A percentile compares a stretch with the other conserved stretches of the same genome.
phyloP scores from a whole-genome alignment of 2,329 filamentous ascomycete species.

The Penicillium olsonii region DNA sequence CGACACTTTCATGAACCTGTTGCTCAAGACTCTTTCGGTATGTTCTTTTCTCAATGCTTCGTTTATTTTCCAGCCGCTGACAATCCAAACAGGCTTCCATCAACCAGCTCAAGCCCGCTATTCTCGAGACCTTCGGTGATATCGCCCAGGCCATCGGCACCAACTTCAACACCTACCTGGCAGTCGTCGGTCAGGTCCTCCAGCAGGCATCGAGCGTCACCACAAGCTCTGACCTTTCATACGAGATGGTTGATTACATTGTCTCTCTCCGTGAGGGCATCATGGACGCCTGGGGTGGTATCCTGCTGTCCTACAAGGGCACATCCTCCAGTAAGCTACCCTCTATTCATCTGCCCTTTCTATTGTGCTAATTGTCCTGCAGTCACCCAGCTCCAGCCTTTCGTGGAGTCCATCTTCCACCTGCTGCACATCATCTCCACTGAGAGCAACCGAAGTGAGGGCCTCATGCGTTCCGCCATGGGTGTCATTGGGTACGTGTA shows the following conservation, averaged over 20 bases:
- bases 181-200: slow-evolving; percentile 88
- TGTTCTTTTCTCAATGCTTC: slow-evolving; percentile 9
- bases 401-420: slow-evolving; percentile 82
- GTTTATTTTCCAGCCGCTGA: not conserved
- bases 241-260: slow-evolving; percentile 97
- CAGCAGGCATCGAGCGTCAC: slow-evolving; percentile 88
- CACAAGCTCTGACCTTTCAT: slow-evolving; percentile 75
- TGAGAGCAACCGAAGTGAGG: slow-evolving; percentile 87
- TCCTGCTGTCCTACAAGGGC: slow-evolving; percentile 89
- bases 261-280: slow-evolving; percentile 94
- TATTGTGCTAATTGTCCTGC: slow-evolving; percentile 16
- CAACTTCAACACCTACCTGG: slow-evolving; percentile 89
- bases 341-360: not conserved
- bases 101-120: slow-evolving; percentile 97
- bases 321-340: slow-evolving; percentile 46
- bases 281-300: slow-evolving; percentile 98
- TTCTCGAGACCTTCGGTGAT: slow-evolving; percentile 96
- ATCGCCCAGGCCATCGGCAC: slow-evolving; percentile 92
- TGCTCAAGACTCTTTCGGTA: slow-evolving; percentile 86
- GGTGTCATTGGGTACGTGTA: slow-evolving; percentile 85
- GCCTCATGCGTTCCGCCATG: slow-evolving; percentile 90
- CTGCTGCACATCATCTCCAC: slow-evolving; percentile 77
- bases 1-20: slow-evolving; percentile 96
- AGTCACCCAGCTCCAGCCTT: slow-evolving; percentile 73
- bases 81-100: slow-evolving; percentile 51